Base-by-base conservation (phyloP, 805 yeast species). In the Cyberlindnera misumaiensis region DNA sequence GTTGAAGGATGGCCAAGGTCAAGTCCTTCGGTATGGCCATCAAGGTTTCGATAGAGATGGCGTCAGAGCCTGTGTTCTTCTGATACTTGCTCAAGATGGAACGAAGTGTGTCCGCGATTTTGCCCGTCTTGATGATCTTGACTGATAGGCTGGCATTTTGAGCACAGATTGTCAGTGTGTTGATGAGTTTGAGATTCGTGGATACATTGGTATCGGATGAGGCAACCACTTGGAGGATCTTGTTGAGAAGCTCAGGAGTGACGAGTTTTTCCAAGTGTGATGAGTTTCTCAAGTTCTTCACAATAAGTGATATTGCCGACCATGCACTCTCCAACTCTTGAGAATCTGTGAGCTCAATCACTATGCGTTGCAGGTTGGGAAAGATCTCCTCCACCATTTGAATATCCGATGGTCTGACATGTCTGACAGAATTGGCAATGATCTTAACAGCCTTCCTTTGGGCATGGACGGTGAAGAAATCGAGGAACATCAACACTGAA, bases 401-500 rank as follows among this genome's bases (percentile, higher is more conserved):
- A 35, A 77, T 72, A 45, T 73, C 72, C 1, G 63, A 51, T 2
- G 46, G 40, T 9, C 67, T 64, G 3, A 82, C 65, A 30, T 63
- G 63, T 9, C 70, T 64, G 46, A 86, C 77, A 3, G 89, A 67
- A 49, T 82, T 80, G 4, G 93, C 81, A 13, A 83, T 82, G 28
- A 84, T 82, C 1, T 68, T 63, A 27, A 88, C 62, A 12, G 94
- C 86, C 46, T 87, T 83, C 39, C 94, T 66, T 58, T 90, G 97
- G 1, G 95, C 84, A 61, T 86, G 95, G 15, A 79, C 71, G 2
- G 96, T 84, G 58, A 90, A 83, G 53, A 90, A 90, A 56, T 93
- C 97, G 43, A 89, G 65, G 52, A 77, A 85, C 51, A 74, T 75
- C 32, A 93, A 59, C 44, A 85, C 80, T 0, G 84, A 75, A 6